phyloP scores from a whole-genome alignment of 352 stramenopile species.

The Phytophthora pluvialis region DNA sequence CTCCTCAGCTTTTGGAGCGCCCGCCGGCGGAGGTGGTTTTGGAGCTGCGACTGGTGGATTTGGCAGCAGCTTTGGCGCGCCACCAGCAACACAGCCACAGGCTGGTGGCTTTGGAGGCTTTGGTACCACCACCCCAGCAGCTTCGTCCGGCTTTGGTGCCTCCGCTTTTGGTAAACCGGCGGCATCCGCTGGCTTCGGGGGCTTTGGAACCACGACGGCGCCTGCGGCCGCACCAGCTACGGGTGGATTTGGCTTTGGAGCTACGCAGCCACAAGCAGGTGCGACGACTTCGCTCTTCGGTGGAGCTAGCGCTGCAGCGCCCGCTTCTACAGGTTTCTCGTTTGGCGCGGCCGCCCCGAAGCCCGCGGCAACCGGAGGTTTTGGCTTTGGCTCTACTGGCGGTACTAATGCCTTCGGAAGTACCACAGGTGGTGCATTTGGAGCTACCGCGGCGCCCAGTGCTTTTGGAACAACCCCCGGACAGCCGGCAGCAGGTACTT shows the following conservation, averaged over 20 bases:
- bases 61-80: slow-evolving; percentile 58
- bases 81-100: slow-evolving; percentile 41
- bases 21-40: slow-evolving; percentile 44
- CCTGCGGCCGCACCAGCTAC: slow-evolving; percentile 41
- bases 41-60: slow-evolving; percentile 50
- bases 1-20: slow-evolving; percentile 46
- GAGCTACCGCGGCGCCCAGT: slow-evolving; percentile 36
- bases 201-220: slow-evolving; percentile 42
- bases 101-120: slow-evolving; percentile 62
- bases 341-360: slow-evolving; percentile 47
- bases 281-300: slow-evolving; percentile 54
- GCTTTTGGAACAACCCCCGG: slow-evolving; percentile 45
- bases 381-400: slow-evolving; percentile 49
- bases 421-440: slow-evolving; percentile 42
- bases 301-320: slow-evolving; percentile 31
- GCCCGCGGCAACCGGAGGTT: slow-evolving; percentile 40
- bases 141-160: slow-evolving; percentile 48
- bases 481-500: slow-evolving; percentile 41
- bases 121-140: slow-evolving; percentile 40
- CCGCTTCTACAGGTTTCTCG: slow-evolving; percentile 45
- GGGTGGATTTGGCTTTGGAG: slow-evolving; percentile 50
- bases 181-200: slow-evolving; percentile 41
- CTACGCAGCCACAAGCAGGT: slow-evolving; percentile 37
- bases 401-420: slow-evolving; percentile 44
- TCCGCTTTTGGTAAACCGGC: slow-evolving; percentile 57